Evolutionary conservation across 306 rosid genomes (phyloP), one percentile per base, ranked within the genome.

Genomic region (Rubus idaeus): DNA sequence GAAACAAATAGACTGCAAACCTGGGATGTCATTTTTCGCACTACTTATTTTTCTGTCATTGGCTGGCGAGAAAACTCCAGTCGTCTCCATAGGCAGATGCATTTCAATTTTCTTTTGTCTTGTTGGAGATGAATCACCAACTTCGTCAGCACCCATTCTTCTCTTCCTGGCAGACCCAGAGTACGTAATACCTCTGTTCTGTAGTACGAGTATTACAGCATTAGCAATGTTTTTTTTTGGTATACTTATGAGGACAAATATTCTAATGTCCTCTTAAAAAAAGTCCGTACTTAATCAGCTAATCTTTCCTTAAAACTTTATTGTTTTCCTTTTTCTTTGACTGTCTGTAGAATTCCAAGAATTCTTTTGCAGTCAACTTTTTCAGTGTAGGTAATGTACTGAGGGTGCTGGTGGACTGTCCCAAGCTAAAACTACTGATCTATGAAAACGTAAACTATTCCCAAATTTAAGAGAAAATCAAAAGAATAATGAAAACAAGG

Each of bases 121-220:
- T 80, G 86, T 87, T 51, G 69, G 62, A 73, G 82, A 52, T 8
- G 83, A 75, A 82, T 73, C 81, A 18, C 23, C 61, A 9, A 26
- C 74, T 57, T 71, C 67, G 46, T 68, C 79, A 51, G 71, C 42
- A 78, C 77, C 84, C 51, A 79, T 86, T 78, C 87, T 83, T 87
- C 88, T 88, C 79, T 89, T 92, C 89, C 88, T 90, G 68, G 92
- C 68, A 45, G 70, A 39, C 71, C 81, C 76, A 17, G 82, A 65
- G 83, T 75, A 77, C 18, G 82, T 80, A 84, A 95, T 84, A 58
- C 97, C 94, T 82, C 84, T 82, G 26, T 78, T 82, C 97, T 95
- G 92, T 70, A 68, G 41, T 53, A 70, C 73, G 21, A 39, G 44
- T 63, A 21, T 20, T 21, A 53, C 40, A 45, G 57, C 41, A 10